These are phyloP conservation scores for Aureobasidium pullulans DNA, from an alignment of 2,329 filamentous ascomycete genomes.

Conservation along the genomic window DNA sequence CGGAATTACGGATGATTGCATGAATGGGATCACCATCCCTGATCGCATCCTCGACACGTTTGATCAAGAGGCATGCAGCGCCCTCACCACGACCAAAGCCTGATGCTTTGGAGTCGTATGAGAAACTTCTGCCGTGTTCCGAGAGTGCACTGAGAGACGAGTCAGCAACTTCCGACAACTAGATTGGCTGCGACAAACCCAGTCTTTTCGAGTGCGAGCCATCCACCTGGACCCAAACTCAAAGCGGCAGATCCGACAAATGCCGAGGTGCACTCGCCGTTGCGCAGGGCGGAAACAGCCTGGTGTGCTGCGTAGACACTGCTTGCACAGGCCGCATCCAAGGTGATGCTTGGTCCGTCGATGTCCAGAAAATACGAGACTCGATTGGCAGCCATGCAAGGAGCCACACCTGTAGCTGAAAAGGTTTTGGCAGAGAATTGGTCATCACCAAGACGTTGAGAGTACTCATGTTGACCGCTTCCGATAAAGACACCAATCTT, in stretches of 20 bases:
- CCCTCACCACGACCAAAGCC: constrained; percentile 50
- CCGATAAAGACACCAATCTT: background rate
- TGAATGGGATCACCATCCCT: constrained; percentile 39
- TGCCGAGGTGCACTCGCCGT: constrained; percentile 19
- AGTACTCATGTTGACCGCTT: constrained; percentile 16
- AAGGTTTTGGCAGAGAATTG: constrained; percentile 19
- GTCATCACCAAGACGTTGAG: constrained; percentile 20
- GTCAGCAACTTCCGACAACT: constrained; percentile 19
- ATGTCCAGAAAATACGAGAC: constrained; percentile 22
- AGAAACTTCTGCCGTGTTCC: constrained; percentile 23
- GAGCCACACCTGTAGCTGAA: constrained; percentile 18
- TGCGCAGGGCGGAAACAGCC: constrained; percentile 26
- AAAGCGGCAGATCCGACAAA: background rate
- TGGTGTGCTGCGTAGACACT: constrained; percentile 31
- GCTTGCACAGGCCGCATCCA: constrained; percentile 42
- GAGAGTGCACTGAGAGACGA: constrained; percentile 20
- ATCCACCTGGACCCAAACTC: constrained; percentile 19
- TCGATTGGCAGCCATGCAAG: constrained; percentile 19
- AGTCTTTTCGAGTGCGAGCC: constrained; percentile 22
- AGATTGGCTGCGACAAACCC: constrained; percentile 17
- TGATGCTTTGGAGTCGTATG: constrained; percentile 35
- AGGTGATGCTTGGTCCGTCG: constrained; percentile 20
- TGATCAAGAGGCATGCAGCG: constrained; percentile 44
- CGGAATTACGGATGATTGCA: constrained; percentile 30
- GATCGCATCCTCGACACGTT: constrained; percentile 42